Percentiles rank a stretch among this genome's conserved stretches.
These are phyloP conservation scores for Pterocarpus santalinus DNA, from an alignment of 306 rosid species.

Conservation along the genomic window DNA sequence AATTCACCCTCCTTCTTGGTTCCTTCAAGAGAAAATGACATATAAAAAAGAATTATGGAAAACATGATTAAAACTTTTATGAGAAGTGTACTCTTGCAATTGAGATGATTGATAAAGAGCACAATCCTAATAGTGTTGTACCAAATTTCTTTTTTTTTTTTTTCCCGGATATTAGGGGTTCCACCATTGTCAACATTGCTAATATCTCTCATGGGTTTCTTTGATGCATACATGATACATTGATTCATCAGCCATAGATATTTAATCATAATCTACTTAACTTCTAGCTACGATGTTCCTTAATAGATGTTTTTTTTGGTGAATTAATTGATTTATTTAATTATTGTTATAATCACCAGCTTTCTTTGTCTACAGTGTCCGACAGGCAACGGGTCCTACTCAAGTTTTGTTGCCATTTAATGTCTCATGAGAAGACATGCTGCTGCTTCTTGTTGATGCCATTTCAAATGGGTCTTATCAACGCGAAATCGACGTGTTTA, in stretches of 20 bases:
- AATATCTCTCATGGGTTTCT: background rate
- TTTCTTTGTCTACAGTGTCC: background rate
- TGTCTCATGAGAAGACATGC: background rate
- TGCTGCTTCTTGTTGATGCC: background rate
- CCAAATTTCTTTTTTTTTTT: too few species aligned
- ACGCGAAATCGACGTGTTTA: constrained; percentile 63
- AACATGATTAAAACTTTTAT: too few species aligned
- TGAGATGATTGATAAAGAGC: too few species aligned
- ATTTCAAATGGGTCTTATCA: constrained; percentile 60
- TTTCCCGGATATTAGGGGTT: too few species aligned
- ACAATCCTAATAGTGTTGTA: too few species aligned
- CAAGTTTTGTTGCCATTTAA: background rate
- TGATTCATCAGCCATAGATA: background rate
- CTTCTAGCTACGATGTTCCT: too few species aligned
- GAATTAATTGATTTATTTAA: background rate
- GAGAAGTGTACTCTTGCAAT: too few species aligned
- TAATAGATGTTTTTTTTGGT: background rate
- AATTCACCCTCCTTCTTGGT: too few species aligned
- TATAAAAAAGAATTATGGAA: too few species aligned
- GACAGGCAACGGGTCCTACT: background rate
- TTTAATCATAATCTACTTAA: too few species aligned
- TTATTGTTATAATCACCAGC: background rate
- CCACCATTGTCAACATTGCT: too few species aligned
- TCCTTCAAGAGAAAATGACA: too few species aligned
- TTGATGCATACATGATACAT: background rate